Percentiles rank a stretch among this genome's conserved stretches.
phyloP scores from a whole-genome alignment of 306 rosid species.

The Trifolium subterraneum region DNA sequence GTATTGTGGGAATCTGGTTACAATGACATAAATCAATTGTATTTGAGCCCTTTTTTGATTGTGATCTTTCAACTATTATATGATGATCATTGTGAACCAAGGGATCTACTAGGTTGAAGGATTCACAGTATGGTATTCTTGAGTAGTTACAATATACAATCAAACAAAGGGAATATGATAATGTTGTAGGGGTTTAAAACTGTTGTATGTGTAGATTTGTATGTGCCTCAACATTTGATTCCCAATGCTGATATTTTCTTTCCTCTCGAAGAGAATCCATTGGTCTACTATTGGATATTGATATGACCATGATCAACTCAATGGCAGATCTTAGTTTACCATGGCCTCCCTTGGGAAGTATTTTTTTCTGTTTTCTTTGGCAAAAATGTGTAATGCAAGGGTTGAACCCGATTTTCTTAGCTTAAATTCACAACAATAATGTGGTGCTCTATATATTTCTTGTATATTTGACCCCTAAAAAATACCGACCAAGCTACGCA shows the following conservation, averaged over 20 bases:
- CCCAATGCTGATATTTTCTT: neutral
- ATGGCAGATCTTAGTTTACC: neutral
- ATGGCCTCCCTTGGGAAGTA: neutral
- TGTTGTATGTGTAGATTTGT: neutral
- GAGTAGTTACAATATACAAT: neutral
- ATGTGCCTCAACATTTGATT: neutral
- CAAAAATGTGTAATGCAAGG: too few relatives aligned
- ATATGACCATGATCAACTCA: neutral
- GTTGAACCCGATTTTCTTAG: too few relatives aligned
- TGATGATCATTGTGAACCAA: neutral
- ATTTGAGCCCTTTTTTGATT: neutral
- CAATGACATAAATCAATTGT: too few relatives aligned
- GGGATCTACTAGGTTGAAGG: neutral
- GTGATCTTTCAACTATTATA: neutral
- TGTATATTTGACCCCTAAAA: too few relatives aligned
- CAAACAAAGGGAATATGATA: neutral
- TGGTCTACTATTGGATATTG: neutral
- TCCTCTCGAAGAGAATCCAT: neutral
- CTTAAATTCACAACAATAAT: too few relatives aligned
- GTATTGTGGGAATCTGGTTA: neutral
- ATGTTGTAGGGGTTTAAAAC: neutral
- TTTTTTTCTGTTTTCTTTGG: too few relatives aligned
- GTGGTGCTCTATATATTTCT: too few relatives aligned
- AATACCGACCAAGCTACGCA: too few relatives aligned
- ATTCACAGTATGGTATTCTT: neutral